A percentile compares a stretch with the other conserved stretches of the same genome.
Conservation (phyloP, 768 basidiomycete species). For the Amanita rimosa region DNA sequence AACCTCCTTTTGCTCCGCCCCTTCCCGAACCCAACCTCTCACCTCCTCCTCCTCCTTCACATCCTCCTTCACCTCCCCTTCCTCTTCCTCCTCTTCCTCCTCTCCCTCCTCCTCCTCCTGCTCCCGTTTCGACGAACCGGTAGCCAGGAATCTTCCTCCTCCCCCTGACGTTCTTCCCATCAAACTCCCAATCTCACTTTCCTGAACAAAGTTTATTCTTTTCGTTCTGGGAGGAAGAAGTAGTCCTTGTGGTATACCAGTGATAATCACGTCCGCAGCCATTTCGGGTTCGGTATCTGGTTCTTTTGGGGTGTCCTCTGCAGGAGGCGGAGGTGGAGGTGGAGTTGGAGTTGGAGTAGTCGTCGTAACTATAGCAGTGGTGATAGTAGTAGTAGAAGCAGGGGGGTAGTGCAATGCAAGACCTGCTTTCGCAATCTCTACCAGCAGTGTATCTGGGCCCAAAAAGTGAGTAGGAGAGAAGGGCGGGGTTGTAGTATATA, state of each 20-base stretch:
- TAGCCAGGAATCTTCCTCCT: too few relatives aligned
- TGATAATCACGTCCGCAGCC: constrained; percentile 21
- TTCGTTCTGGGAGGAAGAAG: constrained; percentile 32
- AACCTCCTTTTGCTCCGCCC: too few relatives aligned
- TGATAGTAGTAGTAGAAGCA: constrained; percentile 5
- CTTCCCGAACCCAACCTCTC: too few relatives aligned
- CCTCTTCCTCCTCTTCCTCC: too few relatives aligned
- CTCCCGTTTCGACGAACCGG: too few relatives aligned
- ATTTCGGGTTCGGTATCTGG: constrained; percentile 10
- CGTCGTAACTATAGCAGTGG: too few relatives aligned
- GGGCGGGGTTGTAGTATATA: constrained; percentile 4
- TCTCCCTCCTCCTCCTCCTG: too few relatives aligned
- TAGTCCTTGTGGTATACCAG: constrained; percentile 27
- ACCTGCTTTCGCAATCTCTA: constrained; percentile 43
- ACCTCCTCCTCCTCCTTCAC: too few relatives aligned
- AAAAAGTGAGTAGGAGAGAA: constrained; percentile 6
- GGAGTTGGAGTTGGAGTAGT: too few relatives aligned
- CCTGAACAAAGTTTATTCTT: constrained; percentile 74
- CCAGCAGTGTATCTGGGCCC: constrained; percentile 45
- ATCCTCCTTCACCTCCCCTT: too few relatives aligned
- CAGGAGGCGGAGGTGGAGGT: constrained; percentile 14
- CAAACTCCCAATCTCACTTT: constrained; percentile 43
- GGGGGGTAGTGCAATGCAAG: constrained; percentile 37
- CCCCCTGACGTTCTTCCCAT: too few relatives aligned
- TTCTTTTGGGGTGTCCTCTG: constrained; percentile 18